Percentiles rank a stretch among this genome's conserved stretches.
These are phyloP conservation scores for Russula lepida DNA, from an alignment of 768 basidiomycete genomes.

Conservation along the genomic window DNA sequence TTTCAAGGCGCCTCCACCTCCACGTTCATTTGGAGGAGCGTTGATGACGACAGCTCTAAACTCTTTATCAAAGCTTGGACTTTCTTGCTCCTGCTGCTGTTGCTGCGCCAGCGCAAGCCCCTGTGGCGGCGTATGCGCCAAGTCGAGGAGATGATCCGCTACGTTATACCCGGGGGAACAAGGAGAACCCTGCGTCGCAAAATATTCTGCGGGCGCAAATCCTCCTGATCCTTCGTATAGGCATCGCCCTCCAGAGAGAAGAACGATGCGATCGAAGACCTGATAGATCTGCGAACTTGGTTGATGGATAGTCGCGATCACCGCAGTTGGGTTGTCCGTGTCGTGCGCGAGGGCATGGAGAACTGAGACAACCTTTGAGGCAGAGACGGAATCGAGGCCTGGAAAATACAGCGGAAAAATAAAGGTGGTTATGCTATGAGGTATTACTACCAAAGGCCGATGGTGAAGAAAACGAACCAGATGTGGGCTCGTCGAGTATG, in stretches of 20 bases:
- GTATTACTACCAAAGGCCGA: constrained; percentile 7
- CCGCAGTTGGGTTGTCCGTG: constrained; percentile 52
- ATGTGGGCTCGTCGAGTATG: constrained; percentile 56
- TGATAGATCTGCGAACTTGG: constrained; percentile 52
- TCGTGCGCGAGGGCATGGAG: constrained; percentile 61
- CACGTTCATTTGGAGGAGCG: neutral
- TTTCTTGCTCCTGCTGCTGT: constrained; percentile 32
- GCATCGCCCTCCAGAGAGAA: constrained; percentile 47
- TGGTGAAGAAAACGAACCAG: constrained; percentile 43
- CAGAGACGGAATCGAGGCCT: constrained; percentile 27
- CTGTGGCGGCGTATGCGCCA: constrained; percentile 61
- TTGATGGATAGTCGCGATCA: constrained; percentile 62
- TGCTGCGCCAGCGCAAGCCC: neutral
- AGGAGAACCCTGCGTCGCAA: constrained; percentile 36
- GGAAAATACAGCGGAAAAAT: constrained; percentile 27
- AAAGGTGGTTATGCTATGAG: neutral
- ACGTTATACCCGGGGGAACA: constrained; percentile 83
- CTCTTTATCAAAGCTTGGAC: constrained; percentile 13
- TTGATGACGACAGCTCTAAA: neutral
- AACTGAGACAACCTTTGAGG: constrained; percentile 35
- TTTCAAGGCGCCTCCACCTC: constrained; percentile 14
- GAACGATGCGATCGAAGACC: constrained; percentile 50
- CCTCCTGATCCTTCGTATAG: constrained; percentile 47
- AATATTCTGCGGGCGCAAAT: constrained; percentile 59
- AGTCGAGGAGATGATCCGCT: constrained; percentile 85